These are phyloP conservation scores for Evansstolkia leycettana DNA, from an alignment of 495 filamentous ascomycete species.

Conservation along the genomic window DNA sequence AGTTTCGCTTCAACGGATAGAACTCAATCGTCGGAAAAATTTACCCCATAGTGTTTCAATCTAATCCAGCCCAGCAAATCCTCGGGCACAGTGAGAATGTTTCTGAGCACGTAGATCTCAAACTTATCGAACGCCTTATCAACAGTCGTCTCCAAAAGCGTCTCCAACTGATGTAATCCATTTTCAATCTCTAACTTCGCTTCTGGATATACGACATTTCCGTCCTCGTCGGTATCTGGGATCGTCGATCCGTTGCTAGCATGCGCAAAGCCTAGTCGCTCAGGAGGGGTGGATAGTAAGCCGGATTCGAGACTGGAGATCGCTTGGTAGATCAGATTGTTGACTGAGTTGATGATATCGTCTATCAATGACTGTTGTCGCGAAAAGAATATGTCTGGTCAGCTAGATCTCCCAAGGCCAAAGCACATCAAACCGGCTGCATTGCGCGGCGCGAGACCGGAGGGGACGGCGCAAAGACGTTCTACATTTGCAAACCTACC, in stretches of 20 bases:
- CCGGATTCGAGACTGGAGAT: slow-evolving; percentile 74
- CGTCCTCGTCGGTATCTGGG: slow-evolving; percentile 41
- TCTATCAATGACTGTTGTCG: slow-evolving; percentile 68
- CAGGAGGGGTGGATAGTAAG: slow-evolving; percentile 57
- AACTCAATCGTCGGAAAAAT: slow-evolving; percentile 3
- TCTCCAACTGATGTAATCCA: slow-evolving; percentile 87
- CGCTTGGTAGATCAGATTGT: slow-evolving; percentile 75
- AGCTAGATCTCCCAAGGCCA: no score
- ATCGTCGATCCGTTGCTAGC: slow-evolving; percentile 30
- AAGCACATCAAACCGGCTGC: no score
- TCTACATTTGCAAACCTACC: no score
- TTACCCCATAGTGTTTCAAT: slow-evolving; percentile 74
- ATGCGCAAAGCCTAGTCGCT: slow-evolving; percentile 59
- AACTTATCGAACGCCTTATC: slow-evolving; percentile 72
- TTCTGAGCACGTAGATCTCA: slow-evolving; percentile 76
- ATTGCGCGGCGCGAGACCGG: slow-evolving; percentile 1
- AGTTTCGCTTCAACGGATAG: background rate
- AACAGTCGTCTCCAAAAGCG: slow-evolving; percentile 70
- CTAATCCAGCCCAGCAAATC: slow-evolving; percentile 66
- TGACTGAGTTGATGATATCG: slow-evolving; percentile 93
- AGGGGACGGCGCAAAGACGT: slow-evolving; percentile 3
- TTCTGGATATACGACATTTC: slow-evolving; percentile 40
- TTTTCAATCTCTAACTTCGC: slow-evolving; percentile 74
- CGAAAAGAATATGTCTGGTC: no score
- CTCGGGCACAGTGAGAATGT: slow-evolving; percentile 67